Evolutionary conservation across 768 basidiomycete species (phyloP).

Genomic region (Pholiota molesta): DNA sequence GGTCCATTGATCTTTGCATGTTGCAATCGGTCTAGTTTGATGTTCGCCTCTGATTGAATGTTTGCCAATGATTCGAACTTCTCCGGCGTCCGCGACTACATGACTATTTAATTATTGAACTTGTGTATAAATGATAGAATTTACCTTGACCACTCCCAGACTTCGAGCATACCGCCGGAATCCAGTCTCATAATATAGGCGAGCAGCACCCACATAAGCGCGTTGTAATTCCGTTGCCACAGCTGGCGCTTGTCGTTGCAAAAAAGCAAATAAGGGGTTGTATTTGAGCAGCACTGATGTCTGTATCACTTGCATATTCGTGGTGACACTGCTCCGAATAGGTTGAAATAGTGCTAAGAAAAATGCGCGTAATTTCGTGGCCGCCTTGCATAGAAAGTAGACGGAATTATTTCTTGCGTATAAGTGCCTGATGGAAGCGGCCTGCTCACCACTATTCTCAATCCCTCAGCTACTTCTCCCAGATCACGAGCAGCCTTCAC

Average conservation of each 20-base stretch:
- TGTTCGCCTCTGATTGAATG: constrained; percentile 43
- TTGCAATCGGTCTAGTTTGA: constrained; percentile 58
- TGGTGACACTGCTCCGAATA: constrained; percentile 80
- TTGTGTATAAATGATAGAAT: constrained; percentile 13
- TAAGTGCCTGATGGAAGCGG: background rate
- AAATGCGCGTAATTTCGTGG: constrained; percentile 85
- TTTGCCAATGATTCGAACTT: constrained; percentile 66
- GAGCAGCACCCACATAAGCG: constrained; percentile 80
- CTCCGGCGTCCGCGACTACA: constrained; percentile 68
- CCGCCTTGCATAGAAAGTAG: constrained; percentile 55
- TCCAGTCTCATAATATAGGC: constrained; percentile 94
- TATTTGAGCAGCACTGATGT: constrained; percentile 86
- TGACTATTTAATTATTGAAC: background rate
- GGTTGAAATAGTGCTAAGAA: constrained; percentile 85
- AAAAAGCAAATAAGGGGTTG: constrained; percentile 77
- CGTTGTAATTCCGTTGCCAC: constrained; percentile 89
- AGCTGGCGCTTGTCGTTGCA: constrained; percentile 78
- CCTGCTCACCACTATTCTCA: constrained; percentile 79
- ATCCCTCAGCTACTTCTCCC: constrained; percentile 80
- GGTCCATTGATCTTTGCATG: constrained; percentile 81
- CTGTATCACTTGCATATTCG: constrained; percentile 93
- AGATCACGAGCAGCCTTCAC: constrained; percentile 89
- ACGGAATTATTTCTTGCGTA: background rate
- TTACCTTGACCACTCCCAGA: constrained; percentile 77
- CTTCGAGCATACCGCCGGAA: constrained; percentile 89